Base-by-base conservation (phyloP, 2,329 filamentous ascomycete genomes). In the Alternaria atra region DNA sequence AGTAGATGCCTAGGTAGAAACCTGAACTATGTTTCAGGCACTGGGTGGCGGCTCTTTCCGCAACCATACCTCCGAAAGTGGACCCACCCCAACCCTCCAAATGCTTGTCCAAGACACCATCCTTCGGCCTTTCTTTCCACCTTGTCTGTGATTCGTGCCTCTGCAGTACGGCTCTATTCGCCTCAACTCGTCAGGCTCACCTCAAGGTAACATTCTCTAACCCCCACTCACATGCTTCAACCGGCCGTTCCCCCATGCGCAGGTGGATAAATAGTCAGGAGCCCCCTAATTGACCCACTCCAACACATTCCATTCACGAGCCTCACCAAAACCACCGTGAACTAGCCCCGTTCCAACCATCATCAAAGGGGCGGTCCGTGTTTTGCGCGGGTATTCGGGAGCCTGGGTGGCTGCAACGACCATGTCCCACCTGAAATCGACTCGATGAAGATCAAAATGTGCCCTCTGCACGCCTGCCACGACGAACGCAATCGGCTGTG, bases 1-100 rank as follows among this genome's bases (percentile, higher is more conserved):
- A 25, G 39, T 9, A 42, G 20, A 42, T 42, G 37, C 44, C 17
- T 30, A n/a, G 25, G 29, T 35, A n/a, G 10, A 12, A 7, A 20
- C 25, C n/a, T 15, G 6, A 30, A 44, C 44, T 20, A 25, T 52
- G 61, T 61, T 61, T 58, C 58, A 64, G 50, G 30, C 35, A 27
- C n/a, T 30, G 8, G 20, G 46, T 37, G 48, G 47, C 61, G 61
- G 61, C 61, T 54, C 61, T 63, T 61, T 60, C 61, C 61, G 58
- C 58, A 54, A 37, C 53, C 61, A 58, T 60, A 55, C 48, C 61
- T 58, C 54, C 58, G 53, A 56, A 53, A 58, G 44, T 62, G 44
- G 58, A 34, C 46, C 59, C 61, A 52, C 53, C 27, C 52, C 23
- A 35, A 34, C 39, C 25, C 53, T 12, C 30, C 57, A 34, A 32